Percentiles rank a stretch among this genome's conserved stretches.
Evolutionary conservation across 208 protist genomes (phyloP).

Genomic region (Acanthamoeba lenticulata): DNA sequence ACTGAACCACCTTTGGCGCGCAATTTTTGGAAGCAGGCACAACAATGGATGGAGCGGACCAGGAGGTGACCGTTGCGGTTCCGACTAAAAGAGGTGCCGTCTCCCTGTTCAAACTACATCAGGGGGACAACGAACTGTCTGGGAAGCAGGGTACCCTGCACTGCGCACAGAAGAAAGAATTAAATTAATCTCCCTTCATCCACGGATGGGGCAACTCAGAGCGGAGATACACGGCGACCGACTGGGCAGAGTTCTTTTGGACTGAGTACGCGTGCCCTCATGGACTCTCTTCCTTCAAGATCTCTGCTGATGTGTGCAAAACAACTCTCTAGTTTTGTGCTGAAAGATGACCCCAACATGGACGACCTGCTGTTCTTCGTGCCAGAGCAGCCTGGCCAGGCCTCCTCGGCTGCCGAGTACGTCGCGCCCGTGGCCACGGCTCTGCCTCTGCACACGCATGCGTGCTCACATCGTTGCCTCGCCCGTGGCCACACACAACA

Average conservation of each 20-base stretch:
- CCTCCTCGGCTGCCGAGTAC: background rate
- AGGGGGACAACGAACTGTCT: too few species aligned
- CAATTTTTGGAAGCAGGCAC: background rate
- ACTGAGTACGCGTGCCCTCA: background rate
- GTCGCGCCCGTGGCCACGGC: background rate
- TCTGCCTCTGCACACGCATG: background rate
- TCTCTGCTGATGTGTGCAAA: background rate
- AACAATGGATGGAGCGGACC: background rate
- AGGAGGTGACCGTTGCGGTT: background rate
- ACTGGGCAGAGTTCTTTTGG: conserved; percentile 49
- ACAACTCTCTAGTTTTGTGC: background rate
- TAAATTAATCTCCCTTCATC: background rate
- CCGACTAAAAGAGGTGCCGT: background rate
- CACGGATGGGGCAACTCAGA: background rate
- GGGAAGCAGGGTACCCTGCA: too few species aligned
- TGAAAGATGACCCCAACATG: conserved; percentile 44
- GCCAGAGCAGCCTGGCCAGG: background rate
- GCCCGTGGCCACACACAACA: background rate
- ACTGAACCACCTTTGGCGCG: background rate
- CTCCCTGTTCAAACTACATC: background rate
- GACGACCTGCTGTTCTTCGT: conserved; percentile 27
- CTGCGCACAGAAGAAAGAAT: too few species aligned
- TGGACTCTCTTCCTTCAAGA: background rate
- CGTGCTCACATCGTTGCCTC: background rate
- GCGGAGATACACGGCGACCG: background rate